phyloP scores from a whole-genome alignment of 768 basidiomycete species.

The Boletus speciosus region DNA sequence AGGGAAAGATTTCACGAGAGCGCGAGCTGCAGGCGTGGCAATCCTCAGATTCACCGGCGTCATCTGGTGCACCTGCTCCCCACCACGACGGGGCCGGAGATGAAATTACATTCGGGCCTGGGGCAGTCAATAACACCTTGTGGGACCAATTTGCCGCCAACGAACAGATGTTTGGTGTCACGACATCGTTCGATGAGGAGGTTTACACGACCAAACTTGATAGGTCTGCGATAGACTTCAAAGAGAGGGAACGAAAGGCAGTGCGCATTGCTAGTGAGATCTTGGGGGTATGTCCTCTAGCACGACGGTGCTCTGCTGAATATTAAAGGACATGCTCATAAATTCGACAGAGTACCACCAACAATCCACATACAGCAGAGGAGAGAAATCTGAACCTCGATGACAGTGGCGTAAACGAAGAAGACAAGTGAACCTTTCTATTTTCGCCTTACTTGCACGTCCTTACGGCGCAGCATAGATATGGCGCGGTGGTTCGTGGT shows the following conservation, averaged over 20 bases:
- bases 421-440: slow-evolving; percentile 75
- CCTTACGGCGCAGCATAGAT: slow-evolving; percentile 47
- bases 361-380: slow-evolving; percentile 85
- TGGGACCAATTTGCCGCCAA: slow-evolving; percentile 97
- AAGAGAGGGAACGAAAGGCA: slow-evolving; percentile 84
- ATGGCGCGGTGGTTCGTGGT: slow-evolving; percentile 86
- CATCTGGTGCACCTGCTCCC: slow-evolving; percentile 23
- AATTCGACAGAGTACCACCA: slow-evolving; percentile 48
- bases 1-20: slow-evolving; percentile 51
- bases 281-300: slow-evolving; percentile 56
- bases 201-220: slow-evolving; percentile 93
- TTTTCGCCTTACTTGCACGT: slow-evolving; percentile 16
- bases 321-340: slow-evolving; percentile 9
- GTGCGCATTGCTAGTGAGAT: slow-evolving; percentile 90
- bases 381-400: slow-evolving; percentile 69
- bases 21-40: slow-evolving; percentile 84
- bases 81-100: slow-evolving; percentile 43
- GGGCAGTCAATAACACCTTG: slow-evolving; percentile 38
- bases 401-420: slow-evolving; percentile 81
- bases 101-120: slow-evolving; percentile 67
- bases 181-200: slow-evolving; percentile 89
- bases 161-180: slow-evolving; percentile 90
- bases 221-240: slow-evolving; percentile 77
- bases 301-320: neutral
- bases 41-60: slow-evolving; percentile 36